Conservation (phyloP, 163 green algal genomes). For the Scenedesmus sp. region DNA sequence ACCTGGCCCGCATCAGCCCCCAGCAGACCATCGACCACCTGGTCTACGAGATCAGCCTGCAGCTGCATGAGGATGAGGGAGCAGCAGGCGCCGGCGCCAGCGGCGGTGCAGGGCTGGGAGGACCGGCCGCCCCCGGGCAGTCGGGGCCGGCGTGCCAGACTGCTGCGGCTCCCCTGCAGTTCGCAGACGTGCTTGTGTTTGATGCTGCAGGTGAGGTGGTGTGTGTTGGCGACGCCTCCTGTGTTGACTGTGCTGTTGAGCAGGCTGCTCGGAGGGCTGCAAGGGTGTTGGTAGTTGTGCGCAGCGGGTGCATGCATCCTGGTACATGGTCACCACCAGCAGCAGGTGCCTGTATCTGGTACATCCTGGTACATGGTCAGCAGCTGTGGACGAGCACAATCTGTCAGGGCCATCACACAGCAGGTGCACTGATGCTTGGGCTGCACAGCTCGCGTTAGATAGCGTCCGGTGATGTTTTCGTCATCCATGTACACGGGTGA, state of each 20-base stretch:
- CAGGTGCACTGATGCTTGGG: too few relatives aligned
- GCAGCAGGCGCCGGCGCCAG: background rate
- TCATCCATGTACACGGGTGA: background rate
- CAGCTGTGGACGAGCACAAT: too few relatives aligned
- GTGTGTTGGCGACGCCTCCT: background rate
- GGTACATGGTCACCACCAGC: too few relatives aligned
- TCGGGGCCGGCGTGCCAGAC: background rate
- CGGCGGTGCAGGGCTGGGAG: background rate
- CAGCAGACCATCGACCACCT: conserved; percentile 93
- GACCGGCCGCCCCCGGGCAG: background rate
- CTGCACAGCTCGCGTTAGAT: too few relatives aligned
- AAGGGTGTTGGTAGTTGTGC: too few relatives aligned
- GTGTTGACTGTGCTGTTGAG: too few relatives aligned
- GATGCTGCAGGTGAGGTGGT: background rate
- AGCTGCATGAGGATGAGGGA: conserved; percentile 66
- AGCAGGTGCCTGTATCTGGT: too few relatives aligned
- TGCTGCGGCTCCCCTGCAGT: conserved; percentile 24
- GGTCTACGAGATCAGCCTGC: conserved; percentile 81
- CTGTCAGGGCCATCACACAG: too few relatives aligned
- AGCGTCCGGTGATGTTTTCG: too few relatives aligned
- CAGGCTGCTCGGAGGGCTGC: too few relatives aligned
- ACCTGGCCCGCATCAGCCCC: conserved; percentile 83
- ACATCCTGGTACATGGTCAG: too few relatives aligned
- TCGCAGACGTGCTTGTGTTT: background rate
- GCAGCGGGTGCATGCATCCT: too few relatives aligned